These are phyloP conservation scores for Botrytis medusae DNA, from an alignment of 2,329 filamentous ascomycete species.

Conservation along the genomic window DNA sequence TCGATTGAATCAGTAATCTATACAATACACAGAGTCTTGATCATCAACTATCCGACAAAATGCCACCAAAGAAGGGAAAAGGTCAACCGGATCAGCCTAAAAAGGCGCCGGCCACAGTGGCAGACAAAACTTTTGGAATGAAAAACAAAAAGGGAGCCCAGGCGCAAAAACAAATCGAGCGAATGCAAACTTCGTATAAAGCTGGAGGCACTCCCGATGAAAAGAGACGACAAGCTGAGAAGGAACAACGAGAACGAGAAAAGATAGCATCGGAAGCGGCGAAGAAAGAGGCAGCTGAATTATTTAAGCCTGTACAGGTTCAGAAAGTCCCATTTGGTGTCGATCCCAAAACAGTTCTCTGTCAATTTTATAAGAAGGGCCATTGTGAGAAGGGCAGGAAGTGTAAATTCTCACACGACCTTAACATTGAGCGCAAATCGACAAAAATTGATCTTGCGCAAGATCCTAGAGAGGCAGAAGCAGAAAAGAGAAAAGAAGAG, in stretches of 20 bases:
- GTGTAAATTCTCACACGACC: conserved; percentile 97
- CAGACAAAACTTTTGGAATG: conserved; percentile 99
- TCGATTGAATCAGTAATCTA: background rate
- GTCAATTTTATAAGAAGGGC: conserved; percentile 96
- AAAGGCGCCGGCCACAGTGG: conserved; percentile 62
- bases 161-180: conserved; percentile 87
- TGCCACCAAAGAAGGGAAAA: conserved; percentile 67
- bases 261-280: conserved; percentile 89
- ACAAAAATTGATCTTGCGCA: conserved; percentile 91
- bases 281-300: conserved; percentile 72
- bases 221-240: conserved; percentile 74
- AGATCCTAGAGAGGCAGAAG: conserved; percentile 73
- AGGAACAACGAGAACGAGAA: conserved; percentile 72
- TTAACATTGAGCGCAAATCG: conserved; percentile 83
- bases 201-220: conserved; percentile 79
- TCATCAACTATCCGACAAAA: conserved; percentile 46
- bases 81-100: conserved; percentile 49
- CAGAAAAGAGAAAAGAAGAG: conserved; percentile 80
- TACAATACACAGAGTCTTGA: background rate
- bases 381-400: conserved; percentile 96
- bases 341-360: conserved; percentile 95
- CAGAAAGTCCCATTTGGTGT: conserved; percentile 98
- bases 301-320: conserved; percentile 89
- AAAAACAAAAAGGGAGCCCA: conserved; percentile 98
- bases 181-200: conserved; percentile 72